Evolutionary conservation across 352 stramenopile species (phyloP).

Genomic region (Pythium brachiatum): DNA sequence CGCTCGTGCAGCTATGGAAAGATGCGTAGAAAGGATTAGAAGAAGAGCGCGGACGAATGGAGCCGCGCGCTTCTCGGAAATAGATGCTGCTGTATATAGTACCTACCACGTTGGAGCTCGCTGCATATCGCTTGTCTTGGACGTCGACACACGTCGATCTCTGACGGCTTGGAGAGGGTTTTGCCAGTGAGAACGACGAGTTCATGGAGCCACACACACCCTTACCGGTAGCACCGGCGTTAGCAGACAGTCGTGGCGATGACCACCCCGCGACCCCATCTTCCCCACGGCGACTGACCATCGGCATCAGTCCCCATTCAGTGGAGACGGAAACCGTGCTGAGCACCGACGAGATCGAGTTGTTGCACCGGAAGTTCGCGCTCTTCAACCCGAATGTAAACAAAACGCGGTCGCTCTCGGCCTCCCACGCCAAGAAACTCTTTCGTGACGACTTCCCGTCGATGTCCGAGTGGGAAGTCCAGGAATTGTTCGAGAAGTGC

Average conservation of each 20-base stretch:
- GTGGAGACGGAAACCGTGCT: conserved; percentile 38
- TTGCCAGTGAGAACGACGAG: background rate
- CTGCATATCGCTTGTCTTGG: background rate
- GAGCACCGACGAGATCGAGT: conserved; percentile 45
- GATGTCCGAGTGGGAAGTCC: conserved; percentile 60
- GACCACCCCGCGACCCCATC: background rate
- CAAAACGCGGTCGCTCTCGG: conserved; percentile 36
- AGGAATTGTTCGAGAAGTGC: conserved; percentile 55
- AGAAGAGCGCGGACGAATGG: background rate
- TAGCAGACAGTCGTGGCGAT: background rate
- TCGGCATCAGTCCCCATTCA: conserved; percentile 20
- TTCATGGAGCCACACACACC: conserved; percentile 1
- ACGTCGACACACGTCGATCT: background rate
- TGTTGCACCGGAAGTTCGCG: conserved; percentile 53
- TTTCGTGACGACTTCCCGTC: conserved; percentile 62
- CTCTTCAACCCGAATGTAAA: conserved; percentile 38
- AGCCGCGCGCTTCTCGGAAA: background rate
- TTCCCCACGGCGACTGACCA: conserved; percentile 4
- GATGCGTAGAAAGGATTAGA: conserved; percentile 10
- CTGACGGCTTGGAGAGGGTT: background rate
- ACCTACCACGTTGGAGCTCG: background rate
- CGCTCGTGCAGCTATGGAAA: conserved; percentile 47
- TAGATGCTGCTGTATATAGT: conserved; percentile 4
- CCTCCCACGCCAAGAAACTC: conserved; percentile 48
- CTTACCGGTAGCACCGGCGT: background rate